phyloP scores from a whole-genome alignment of 2,329 filamentous ascomycete species.

The Ampelomyces quisqualis region DNA sequence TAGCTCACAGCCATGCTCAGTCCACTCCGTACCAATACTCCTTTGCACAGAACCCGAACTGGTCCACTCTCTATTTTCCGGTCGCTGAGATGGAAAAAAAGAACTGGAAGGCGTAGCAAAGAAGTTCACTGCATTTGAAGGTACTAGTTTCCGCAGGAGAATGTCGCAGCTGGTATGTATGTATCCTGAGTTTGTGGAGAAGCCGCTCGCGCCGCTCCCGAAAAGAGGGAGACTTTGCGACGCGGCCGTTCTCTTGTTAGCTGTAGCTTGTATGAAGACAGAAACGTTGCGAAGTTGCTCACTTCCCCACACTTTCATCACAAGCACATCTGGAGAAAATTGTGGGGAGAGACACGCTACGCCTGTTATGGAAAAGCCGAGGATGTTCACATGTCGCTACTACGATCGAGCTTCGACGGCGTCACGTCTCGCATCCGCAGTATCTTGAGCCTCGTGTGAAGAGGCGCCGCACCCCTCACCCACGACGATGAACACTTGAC shows the following conservation, averaged over 20 bases:
- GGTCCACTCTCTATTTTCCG: slow-evolving; percentile 47
- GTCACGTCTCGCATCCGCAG: slow-evolving; percentile 8
- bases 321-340: slow-evolving; percentile 5
- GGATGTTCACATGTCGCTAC: slow-evolving; percentile 11
- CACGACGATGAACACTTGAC: neutral
- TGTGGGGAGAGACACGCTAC: neutral
- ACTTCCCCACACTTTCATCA: slow-evolving; percentile 2
- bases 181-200: slow-evolving; percentile 44
- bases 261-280: neutral
- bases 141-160: slow-evolving; percentile 39
- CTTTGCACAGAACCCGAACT: slow-evolving; percentile 47
- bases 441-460: slow-evolving; percentile 11
- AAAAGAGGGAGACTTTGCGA: slow-evolving; percentile 41
- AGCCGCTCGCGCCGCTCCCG: slow-evolving; percentile 40
- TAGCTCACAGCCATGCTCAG: slow-evolving; percentile 15
- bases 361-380: slow-evolving; percentile 1
- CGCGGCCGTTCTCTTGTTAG: slow-evolving; percentile 44
- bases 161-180: slow-evolving; percentile 47
- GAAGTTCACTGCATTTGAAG: slow-evolving; percentile 40
- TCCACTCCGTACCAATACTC: slow-evolving; percentile 48
- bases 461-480: slow-evolving; percentile 1
- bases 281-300: neutral
- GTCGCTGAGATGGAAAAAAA: slow-evolving; percentile 41
- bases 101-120: slow-evolving; percentile 40
- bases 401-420: slow-evolving; percentile 13